Evolutionary conservation across 805 yeast species (phyloP).

Genomic region (Kazachstania africana): DNA sequence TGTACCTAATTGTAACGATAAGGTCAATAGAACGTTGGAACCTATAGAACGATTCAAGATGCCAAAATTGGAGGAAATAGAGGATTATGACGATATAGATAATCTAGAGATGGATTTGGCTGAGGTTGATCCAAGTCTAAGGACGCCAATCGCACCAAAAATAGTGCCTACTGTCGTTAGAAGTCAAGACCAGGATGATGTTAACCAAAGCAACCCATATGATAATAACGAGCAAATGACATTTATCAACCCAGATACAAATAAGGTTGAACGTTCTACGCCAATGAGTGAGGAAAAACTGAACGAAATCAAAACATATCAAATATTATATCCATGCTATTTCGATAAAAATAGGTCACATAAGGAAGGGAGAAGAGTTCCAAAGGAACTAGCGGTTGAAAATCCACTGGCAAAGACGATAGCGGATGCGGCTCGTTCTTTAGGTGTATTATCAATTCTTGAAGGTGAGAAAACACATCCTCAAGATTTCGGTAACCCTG

Average conservation of each 20-base stretch:
- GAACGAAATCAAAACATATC: conserved; percentile 56
- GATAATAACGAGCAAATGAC: conserved; percentile 7
- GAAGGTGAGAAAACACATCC: conserved; percentile 88
- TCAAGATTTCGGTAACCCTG: conserved; percentile 94
- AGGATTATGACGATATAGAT: conserved; percentile 75
- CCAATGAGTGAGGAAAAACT: conserved; percentile 42
- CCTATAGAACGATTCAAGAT: too few species aligned
- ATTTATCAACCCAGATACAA: conserved; percentile 21
- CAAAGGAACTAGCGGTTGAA: conserved; percentile 53
- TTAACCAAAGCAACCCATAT: not conserved
- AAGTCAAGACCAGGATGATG: conserved; percentile 37
- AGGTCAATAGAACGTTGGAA: too few species aligned
- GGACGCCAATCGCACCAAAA: conserved; percentile 62
- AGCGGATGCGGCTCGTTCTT: conserved; percentile 50
- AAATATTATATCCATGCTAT: conserved; percentile 81
- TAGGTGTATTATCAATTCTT: conserved; percentile 32
- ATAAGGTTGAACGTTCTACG: conserved; percentile 17
- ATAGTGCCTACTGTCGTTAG: conserved; percentile 49
- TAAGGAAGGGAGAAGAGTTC: conserved; percentile 75
- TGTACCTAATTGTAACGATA: too few species aligned
- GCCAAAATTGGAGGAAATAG: conserved; percentile 65
- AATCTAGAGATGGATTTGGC: conserved; percentile 89
- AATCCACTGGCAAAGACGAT: conserved; percentile 82
- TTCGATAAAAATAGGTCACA: conserved; percentile 71
- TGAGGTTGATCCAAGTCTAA: conserved; percentile 66